Evolutionary conservation across 371 early-diverging fungal genomes (phyloP), one percentile per base, ranked within the genome.

Genomic region (Lichtheimia corymbifera): DNA sequence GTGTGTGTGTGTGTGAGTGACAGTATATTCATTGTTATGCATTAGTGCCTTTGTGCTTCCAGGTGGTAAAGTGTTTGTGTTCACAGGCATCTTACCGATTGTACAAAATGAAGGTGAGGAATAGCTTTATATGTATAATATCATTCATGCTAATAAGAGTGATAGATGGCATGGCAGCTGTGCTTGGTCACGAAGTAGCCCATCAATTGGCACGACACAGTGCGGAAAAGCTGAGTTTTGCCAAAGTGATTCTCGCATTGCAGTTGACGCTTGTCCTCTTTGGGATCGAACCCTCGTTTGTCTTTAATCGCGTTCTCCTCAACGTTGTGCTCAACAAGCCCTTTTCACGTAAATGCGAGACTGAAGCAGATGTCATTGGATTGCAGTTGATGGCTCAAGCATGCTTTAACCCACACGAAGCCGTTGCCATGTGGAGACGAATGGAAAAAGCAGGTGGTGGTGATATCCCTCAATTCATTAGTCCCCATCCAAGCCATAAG

Each of bases 21-120:
- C n/a, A n/a, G n/a, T n/a, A 17, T 22, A 18, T 43, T 35, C 18
- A 42, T 9, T 60, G 55, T 42, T 20, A 7, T n/a, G 13, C 40
- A 7, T 1, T 53, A 80, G 81, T 72, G 97, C 97, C 1, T 95
- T 97, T 73, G 97, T 97, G 12, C 73, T 96, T 45, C 97, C 97
- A 0, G 92, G 93, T 49, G 94, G 95, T 30, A 95, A 95, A 70
- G 90, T 96, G 0, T 97, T 95, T 83, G 96, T 95, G 15, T 95
- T 97, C 67, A 91, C 93, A 18, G 84, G 84, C 5, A 87, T 97
- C 25, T 73, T 97, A 4, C 91, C 92, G 0, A 76, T 97, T 43
- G 87, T 87, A 0, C 56, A 81, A 61, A 87, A 92, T 70, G 93
- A 94, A 73, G 79, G 79, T 65, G 70, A 41, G 30, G n/a, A 43